Evolutionary conservation across 2,329 filamentous ascomycete genomes (phyloP).

Genomic region (Sarocladium brachiariae): DNA sequence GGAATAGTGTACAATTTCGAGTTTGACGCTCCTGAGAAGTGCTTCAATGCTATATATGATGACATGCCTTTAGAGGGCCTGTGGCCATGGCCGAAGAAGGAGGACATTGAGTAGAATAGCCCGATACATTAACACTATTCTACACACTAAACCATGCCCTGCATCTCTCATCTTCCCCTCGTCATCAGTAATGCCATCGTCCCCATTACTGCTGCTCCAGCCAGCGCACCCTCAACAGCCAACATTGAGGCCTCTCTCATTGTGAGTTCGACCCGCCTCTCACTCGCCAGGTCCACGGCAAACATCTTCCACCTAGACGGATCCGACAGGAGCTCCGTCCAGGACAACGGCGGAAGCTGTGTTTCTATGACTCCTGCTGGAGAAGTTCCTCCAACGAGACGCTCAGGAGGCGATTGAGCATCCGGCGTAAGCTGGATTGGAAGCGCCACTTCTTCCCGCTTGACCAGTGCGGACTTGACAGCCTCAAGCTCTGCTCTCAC

Average conservation of each 20-base stretch:
- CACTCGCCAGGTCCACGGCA: slow-evolving; percentile 56
- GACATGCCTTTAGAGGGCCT: too few species aligned
- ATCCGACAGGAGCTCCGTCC: slow-evolving; percentile 36
- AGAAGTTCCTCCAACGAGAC: slow-evolving; percentile 10
- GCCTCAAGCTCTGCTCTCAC: slow-evolving; percentile 35
- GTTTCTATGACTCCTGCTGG: not conserved
- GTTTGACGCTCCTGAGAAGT: too few species aligned
- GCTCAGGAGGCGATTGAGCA: slow-evolving; percentile 7
- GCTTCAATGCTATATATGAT: too few species aligned
- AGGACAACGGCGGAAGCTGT: slow-evolving; percentile 21
- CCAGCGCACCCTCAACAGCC: slow-evolving; percentile 58
- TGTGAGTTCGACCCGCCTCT: slow-evolving; percentile 53
- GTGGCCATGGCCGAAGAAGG: too few species aligned
- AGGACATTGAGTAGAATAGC: too few species aligned
- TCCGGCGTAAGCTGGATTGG: slow-evolving; percentile 2
- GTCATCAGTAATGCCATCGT: slow-evolving; percentile 44
- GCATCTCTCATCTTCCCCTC: slow-evolving; percentile 23
- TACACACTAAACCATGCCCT: too few species aligned
- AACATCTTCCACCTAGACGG: slow-evolving; percentile 40
- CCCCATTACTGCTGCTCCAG: slow-evolving; percentile 56
- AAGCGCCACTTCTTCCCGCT: slow-evolving; percentile 14
- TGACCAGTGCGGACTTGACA: slow-evolving; percentile 22
- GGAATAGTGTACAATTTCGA: too few species aligned
- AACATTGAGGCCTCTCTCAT: slow-evolving; percentile 67
- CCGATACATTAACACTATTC: too few species aligned